phyloP scores from a whole-genome alignment of 83 land plant species.

The Picea engelmannii region DNA sequence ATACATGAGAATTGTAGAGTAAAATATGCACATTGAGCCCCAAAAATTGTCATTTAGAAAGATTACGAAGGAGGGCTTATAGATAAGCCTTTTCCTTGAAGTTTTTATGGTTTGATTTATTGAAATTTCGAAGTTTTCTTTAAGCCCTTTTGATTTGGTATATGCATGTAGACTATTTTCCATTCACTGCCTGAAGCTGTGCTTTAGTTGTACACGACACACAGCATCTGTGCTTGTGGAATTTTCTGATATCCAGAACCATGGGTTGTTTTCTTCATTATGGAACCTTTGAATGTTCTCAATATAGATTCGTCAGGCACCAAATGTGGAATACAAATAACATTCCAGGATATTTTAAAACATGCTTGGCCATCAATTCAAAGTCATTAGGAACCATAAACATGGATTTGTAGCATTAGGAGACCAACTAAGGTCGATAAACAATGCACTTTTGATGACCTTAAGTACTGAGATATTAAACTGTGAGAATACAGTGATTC shows the following conservation, averaged over 20 bases:
- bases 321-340: too few relatives aligned
- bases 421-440: too few relatives aligned
- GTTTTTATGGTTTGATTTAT: background rate
- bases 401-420: too few relatives aligned
- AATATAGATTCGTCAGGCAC: background rate
- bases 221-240: background rate
- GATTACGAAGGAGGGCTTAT: constrained; percentile 1
- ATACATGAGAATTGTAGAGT: background rate
- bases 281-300: background rate
- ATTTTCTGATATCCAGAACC: background rate
- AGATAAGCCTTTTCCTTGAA: background rate
- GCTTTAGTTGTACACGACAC: background rate
- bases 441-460: too few relatives aligned
- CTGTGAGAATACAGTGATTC: too few relatives aligned
- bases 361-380: too few relatives aligned
- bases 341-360: too few relatives aligned
- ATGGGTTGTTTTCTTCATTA: background rate
- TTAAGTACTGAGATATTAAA: too few relatives aligned
- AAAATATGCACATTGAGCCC: constrained; percentile 10
- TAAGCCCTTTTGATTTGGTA: background rate
- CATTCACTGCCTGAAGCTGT: background rate
- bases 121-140: background rate
- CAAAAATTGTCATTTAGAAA: constrained; percentile 1
- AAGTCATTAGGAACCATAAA: too few relatives aligned
- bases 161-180: constrained; percentile 4